A percentile compares a stretch with the other conserved stretches of the same genome.
Evolutionary conservation across 1,284 basidiomycete species (phyloP).

Genomic region (Ustilago cynodontis): DNA sequence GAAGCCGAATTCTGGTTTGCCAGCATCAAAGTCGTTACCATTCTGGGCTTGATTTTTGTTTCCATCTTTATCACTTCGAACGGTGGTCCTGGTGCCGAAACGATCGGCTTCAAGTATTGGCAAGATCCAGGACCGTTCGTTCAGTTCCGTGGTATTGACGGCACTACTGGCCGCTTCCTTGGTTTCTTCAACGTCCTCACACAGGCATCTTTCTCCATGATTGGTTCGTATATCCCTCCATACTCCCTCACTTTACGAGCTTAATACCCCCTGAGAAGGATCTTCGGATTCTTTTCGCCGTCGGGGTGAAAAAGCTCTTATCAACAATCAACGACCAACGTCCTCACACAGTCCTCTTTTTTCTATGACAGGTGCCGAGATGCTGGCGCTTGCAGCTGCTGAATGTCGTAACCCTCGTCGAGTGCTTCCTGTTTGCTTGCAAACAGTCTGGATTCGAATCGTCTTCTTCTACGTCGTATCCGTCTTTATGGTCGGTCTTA

Average conservation of each 20-base stretch:
- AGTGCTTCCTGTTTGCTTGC: constrained; percentile 54
- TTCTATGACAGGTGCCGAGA: constrained; percentile 85
- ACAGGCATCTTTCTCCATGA: constrained; percentile 83
- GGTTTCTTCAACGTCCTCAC: constrained; percentile 68
- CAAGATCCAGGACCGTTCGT: constrained; percentile 71
- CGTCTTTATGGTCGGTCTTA: constrained; percentile 65
- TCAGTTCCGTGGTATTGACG: constrained; percentile 70
- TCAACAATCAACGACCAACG: constrained; percentile 14
- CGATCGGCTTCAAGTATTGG: constrained; percentile 56
- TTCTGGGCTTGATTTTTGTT: constrained; percentile 62
- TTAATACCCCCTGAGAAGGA: too few species aligned
- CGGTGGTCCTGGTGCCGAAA: constrained; percentile 30
- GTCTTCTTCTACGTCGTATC: constrained; percentile 70
- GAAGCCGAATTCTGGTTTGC: constrained; percentile 72
- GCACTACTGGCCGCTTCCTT: constrained; percentile 71
- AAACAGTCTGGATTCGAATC: constrained; percentile 57
- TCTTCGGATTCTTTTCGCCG: too few species aligned
- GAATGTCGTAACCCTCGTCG: constrained; percentile 73
- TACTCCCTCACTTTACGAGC: too few species aligned
- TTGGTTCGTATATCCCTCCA: too few species aligned
- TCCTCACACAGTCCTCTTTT: constrained; percentile 77
- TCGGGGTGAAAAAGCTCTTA: too few species aligned
- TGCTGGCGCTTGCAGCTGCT: constrained; percentile 83
- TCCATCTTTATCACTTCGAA: constrained; percentile 48
- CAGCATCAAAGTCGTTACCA: constrained; percentile 62